Evolutionary conservation across 129 eudicot species (phyloP).

Genomic region (Chrysanthemum seticuspe): DNA sequence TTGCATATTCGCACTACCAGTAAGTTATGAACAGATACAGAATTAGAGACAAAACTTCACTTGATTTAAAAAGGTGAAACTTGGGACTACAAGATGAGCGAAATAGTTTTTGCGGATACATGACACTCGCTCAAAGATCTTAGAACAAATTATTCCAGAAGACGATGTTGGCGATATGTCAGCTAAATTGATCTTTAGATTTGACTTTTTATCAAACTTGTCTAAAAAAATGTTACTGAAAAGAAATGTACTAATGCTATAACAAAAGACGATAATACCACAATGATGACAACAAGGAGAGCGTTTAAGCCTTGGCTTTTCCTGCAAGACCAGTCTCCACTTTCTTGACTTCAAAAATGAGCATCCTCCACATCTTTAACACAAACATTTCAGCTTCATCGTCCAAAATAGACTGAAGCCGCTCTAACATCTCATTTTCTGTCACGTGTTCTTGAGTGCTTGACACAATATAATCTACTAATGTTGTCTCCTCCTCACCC

Average conservation of each 20-base stretch:
- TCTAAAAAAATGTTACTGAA: constrained; percentile 18
- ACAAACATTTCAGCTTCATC: constrained; percentile 26
- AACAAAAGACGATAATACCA: constrained; percentile 13
- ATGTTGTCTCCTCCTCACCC: no score
- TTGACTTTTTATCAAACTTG: constrained; percentile 12
- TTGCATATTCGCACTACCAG: no score
- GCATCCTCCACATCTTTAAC: constrained; percentile 99
- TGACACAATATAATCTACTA: no score
- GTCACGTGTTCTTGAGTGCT: no score
- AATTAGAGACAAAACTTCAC: no score
- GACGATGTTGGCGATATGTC: background rate
- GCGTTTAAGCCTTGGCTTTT: constrained; percentile 42
- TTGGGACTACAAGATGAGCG: background rate
- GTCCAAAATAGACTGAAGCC: no score
- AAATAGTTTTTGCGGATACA: background rate
- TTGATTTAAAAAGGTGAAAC: no score
- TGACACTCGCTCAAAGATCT: background rate
- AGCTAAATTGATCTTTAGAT: constrained; percentile 13
- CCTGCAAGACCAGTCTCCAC: constrained; percentile 51
- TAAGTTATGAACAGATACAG: no score
- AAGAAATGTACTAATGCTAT: constrained; percentile 13
- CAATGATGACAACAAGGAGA: background rate
- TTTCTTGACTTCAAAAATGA: constrained; percentile 83
- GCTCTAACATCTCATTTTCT: no score
- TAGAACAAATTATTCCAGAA: constrained; percentile 18